Evolutionary conservation across 2,329 filamentous ascomycete genomes (phyloP), one percentile per base, ranked within the genome.

Genomic region (Endocalyx cinctus): DNA sequence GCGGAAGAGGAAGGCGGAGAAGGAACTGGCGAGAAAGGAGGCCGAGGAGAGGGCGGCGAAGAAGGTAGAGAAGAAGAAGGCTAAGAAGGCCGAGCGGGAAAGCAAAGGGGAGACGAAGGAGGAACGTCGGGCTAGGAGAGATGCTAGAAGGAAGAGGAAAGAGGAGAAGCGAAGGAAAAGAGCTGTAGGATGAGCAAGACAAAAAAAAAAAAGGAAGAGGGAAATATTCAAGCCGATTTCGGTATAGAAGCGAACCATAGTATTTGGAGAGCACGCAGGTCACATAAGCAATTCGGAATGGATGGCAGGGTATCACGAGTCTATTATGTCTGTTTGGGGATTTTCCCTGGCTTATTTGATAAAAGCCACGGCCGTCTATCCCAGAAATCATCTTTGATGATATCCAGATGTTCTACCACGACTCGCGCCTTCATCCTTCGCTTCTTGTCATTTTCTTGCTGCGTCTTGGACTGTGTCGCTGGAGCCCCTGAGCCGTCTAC

Each of bases 371-470:
- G 88, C 54, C 89, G 72, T 50, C 72, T 74, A 43, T 87, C 74
- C 92, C 92, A 98, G 55, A 98, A 98, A 4, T 87, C 84, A 59
- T 97, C 87, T 50, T 84, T 88, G 62, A 98, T 97, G 50, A 98
- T 85, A 63, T 98, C 92, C 39, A 92, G 64, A 66, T 97, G 88
- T 54, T 89, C 82, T 23, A 94, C 72, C 22, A 86, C 76, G 28
- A 98, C 80, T 32, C 74, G 74, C 1, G 88, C 89, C 59, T 95
- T 96, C 38, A 76, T 72, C 34, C 84, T 75, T 42, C 79, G 73
- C 66, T 95, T 97, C 55, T 72, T 82, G 43, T 94, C 80, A 49
- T 84, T 94, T 37, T 96, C 87, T 14, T 72, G 65, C 52, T 94
- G 87, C n/a, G 82, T 84, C 54, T 83, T 90, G 27, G 84, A 88